Base-by-base conservation (phyloP, 2,329 filamentous ascomycete species). In the Ophiocordyceps unilateralis region DNA sequence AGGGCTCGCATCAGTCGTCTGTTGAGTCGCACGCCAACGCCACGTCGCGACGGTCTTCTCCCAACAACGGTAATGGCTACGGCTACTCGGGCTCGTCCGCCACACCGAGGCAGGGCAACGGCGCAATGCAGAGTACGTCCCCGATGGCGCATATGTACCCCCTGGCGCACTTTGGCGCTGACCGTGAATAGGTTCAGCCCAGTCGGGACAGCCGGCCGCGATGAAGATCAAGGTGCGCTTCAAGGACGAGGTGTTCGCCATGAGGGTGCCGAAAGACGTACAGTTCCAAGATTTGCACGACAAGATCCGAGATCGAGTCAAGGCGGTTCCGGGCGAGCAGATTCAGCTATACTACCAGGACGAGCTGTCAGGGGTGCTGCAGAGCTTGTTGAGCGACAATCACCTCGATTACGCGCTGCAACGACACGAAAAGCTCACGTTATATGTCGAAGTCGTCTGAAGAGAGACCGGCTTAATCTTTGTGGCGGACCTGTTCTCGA, bases 161-260 rank as follows among this genome's bases (percentile, higher is more conserved):
- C 26, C 15, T 37, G 10, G 12, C 6, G 19, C 7, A 26, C 5
- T 14, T 21, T 41, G 10, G 20, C 14, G 19, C 34, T 42, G 14
- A 38, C 21, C 9, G 3, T n/a, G 15, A 7, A 34, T 4, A 37
- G 43, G 21, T 17, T 22, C 32, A 12, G 47, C 51, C 20, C 50
- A 51, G 11, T n/a, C n/a, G n/a, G n/a, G n/a, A n/a, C n/a, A n/a
- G n/a, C n/a, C n/a, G n/a, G 64, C 70, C 8, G 72, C 76, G 4
- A 81, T 95, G 67, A 96, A 95, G 62, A 83, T 96, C 58, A 96
- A 96, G 65, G 81, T 95, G 43, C 91, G 84, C 65, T 95, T 86
- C 65, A 83, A 89, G 50, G 82, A 88, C 47, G 89, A 95, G 51
- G 76, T 93, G 44, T 89, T 95, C 50, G 83, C 91, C 39, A 87